Evolutionary conservation across 78 protist genomes (phyloP).

Genomic region (Trichosphaerium sp.): DNA sequence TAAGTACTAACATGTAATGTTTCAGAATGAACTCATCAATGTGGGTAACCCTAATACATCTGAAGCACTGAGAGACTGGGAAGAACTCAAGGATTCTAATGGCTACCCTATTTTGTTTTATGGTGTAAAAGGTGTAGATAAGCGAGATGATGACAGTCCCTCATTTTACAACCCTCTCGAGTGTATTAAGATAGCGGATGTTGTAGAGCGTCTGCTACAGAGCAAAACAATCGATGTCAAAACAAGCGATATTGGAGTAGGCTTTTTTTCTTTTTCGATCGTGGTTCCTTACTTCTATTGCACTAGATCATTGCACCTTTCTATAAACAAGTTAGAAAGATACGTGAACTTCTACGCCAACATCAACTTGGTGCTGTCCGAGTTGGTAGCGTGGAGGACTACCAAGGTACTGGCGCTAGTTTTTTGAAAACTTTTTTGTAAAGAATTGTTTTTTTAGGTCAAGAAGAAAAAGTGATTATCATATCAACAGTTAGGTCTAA

Average conservation of each 20-base stretch:
- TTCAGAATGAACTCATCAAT: no score
- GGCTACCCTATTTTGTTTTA: neutral
- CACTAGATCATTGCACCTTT: conserved; percentile 12
- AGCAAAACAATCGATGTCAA: neutral
- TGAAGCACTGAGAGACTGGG: neutral
- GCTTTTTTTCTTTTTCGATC: no score
- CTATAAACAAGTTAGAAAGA: conserved; percentile 1
- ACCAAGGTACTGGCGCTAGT: no score
- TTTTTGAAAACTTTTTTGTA: neutral
- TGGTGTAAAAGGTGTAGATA: neutral
- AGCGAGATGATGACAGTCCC: neutral
- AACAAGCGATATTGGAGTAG: neutral
- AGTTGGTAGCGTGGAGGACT: conserved; percentile 6
- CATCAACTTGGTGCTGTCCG: neutral
- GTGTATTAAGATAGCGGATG: neutral
- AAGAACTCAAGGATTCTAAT: neutral
- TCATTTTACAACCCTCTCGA: conserved; percentile 11
- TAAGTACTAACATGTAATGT: no score
- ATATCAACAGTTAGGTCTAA: neutral
- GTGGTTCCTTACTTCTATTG: no score
- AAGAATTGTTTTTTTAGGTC: neutral
- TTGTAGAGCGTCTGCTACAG: neutral
- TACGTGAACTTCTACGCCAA: neutral
- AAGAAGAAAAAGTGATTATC: neutral
- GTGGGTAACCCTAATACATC: neutral